phyloP scores from a whole-genome alignment of 1,284 basidiomycete species.

The Pisolithus thermaeus region DNA sequence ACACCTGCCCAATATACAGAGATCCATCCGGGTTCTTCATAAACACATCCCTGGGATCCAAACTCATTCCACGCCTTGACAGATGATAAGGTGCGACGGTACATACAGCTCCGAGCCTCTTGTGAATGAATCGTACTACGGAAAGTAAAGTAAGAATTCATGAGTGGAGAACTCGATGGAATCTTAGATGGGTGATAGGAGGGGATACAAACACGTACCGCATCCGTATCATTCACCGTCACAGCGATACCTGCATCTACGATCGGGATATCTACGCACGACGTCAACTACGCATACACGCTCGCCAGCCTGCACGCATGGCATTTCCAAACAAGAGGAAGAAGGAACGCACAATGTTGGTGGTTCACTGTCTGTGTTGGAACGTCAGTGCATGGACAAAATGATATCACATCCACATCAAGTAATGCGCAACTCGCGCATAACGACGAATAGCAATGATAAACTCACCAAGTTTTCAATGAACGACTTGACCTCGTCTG shows the following conservation, averaged over 20 bases:
- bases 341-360: slow-evolving; percentile 34
- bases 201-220: slow-evolving; percentile 25
- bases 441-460: neutral
- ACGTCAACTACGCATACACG: neutral
- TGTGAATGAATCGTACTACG: slow-evolving; percentile 43
- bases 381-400: neutral
- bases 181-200: neutral
- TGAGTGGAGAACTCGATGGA: neutral
- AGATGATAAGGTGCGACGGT: neutral
- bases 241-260: slow-evolving; percentile 34
- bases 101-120: slow-evolving; percentile 37
- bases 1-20: slow-evolving; percentile 63
- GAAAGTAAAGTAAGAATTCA: neutral
- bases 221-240: slow-evolving; percentile 35
- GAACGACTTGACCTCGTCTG: slow-evolving; percentile 52
- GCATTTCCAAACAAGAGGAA: neutral
- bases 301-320: neutral
- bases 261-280: slow-evolving; percentile 37
- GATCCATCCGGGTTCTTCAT: slow-evolving; percentile 64
- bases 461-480: slow-evolving; percentile 51
- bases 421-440: too few relatives aligned
- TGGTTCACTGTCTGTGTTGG: slow-evolving; percentile 29
- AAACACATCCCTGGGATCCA: slow-evolving; percentile 45
- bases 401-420: too few relatives aligned
- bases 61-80: neutral